Evolutionary conservation across 257 asterid genomes (phyloP).

Genomic region (Penstemon barbatus): DNA sequence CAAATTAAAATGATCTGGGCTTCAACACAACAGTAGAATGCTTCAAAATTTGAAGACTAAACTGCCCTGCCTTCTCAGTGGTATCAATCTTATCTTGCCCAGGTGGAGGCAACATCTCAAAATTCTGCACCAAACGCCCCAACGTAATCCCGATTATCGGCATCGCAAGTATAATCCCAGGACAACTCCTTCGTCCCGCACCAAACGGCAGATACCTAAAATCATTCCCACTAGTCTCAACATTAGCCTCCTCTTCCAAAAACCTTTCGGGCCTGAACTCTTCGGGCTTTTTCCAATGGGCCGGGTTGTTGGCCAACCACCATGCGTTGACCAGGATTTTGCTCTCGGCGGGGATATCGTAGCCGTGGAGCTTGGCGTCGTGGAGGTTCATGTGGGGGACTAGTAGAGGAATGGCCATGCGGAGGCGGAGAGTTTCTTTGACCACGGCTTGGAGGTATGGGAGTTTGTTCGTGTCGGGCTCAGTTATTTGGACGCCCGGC

Average conservation of each 20-base stretch:
- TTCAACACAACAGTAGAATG: slow-evolving; percentile 67
- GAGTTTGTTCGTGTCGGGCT: slow-evolving; percentile 63
- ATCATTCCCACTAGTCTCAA: slow-evolving; percentile 72
- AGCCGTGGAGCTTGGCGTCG: slow-evolving; percentile 66
- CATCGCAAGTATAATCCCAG: slow-evolving; percentile 73
- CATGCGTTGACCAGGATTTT: slow-evolving; percentile 74
- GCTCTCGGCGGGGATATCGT: slow-evolving; percentile 75
- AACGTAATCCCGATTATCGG: slow-evolving; percentile 70
- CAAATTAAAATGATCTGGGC: slow-evolving; percentile 35
- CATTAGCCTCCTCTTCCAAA: slow-evolving; percentile 74
- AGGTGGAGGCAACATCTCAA: slow-evolving; percentile 69
- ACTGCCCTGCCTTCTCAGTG: slow-evolving; percentile 70
- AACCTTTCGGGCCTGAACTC: slow-evolving; percentile 87
- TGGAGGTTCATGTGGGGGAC: slow-evolving; percentile 88
- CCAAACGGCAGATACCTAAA: slow-evolving; percentile 74
- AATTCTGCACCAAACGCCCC: slow-evolving; percentile 83
- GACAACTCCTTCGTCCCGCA: slow-evolving; percentile 85
- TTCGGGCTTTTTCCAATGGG: slow-evolving; percentile 68
- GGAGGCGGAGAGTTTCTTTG: slow-evolving; percentile 75
- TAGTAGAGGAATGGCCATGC: slow-evolving; percentile 70
- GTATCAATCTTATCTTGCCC: slow-evolving; percentile 70
- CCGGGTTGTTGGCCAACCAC: slow-evolving; percentile 77
- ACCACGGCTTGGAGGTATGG: slow-evolving; percentile 86
- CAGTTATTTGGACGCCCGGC: slow-evolving; percentile 59
- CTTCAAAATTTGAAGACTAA: slow-evolving; percentile 57